Base-by-base conservation (phyloP, 1,284 basidiomycete genomes). In the Volvariella surrecta region DNA sequence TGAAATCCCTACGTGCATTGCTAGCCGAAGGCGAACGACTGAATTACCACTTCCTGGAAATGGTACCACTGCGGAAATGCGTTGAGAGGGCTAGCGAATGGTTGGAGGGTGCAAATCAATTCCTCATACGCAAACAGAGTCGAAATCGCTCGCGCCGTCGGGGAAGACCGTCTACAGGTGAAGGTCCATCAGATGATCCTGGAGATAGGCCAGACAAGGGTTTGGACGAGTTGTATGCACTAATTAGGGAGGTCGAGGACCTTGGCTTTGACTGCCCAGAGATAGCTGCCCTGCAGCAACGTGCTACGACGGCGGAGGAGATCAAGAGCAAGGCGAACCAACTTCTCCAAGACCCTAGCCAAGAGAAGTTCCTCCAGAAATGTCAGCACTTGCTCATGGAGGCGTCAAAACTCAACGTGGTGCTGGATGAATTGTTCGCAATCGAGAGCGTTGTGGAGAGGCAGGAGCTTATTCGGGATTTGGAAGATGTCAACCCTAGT, bases 1-100 rank as follows among this genome's bases (percentile, higher is more conserved):
- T 95, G 42, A 83, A 87, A 46, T 74, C 74, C 21, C 73, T 97
- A 44, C 79, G 84, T 21, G 78, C 83, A 4, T 66, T 95, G 13
- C 70, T 91, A 18, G 76, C 83, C 0, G 93, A 97, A 58, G 93
- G 89, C 16, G 91, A 96, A 52, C 81, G 82, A 45, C 89, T 95
- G 56, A 80, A 78, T 39, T 77, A 80, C 56, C 70, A 73, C 18
- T 71, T 96, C 15, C 71, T 78, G 1, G 89, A 93, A 58, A 70
- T 94, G 39, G 63, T 67, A 16, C 67, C 78, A 38, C 73, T 97
- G 37, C 76, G 82, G 39, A 83, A 79, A 56, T 91, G 90, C 57
- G 85, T 96, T 41, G 72, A 64, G 32, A 74, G 79, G 46, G 92
- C 88, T 18, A 87, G 82, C 52, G 80, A 85, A 49, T 95, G 92